Evolutionary conservation across 306 rosid genomes (phyloP), one percentile per base, ranked within the genome.

Genomic region (Prunus mume): DNA sequence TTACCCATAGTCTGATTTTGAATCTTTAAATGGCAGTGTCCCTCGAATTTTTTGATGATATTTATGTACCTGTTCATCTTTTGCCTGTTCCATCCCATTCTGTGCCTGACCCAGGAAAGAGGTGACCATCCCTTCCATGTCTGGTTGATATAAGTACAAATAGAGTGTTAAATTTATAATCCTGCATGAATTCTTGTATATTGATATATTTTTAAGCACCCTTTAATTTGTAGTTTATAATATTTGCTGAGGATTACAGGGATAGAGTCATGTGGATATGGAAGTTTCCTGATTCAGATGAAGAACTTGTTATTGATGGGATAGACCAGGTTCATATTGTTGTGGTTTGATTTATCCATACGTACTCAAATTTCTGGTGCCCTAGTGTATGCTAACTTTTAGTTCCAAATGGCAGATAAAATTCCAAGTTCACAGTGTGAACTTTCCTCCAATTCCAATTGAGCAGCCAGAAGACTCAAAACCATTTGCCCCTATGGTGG

Each of bases 11-110:
- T 41, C 41, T 87, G 75, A 79, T 71, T 52, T 60, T 83, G 77
- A 54, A 70, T 81, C 43, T 75, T 27, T 76, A 75, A 24, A 77
- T 82, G 84, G 75, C 96, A 93, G 96, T 93, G 70, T 85, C 93
- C 10, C 86, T 93, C 78, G 98, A 90, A 81, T 91, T 91, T 88
- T 93, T 93, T 65, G 92, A 91, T 38, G 98, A 93, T 74, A 86
- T 93, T 69, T 87, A 87, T 62, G 62, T 91, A 74, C 96, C 93
- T 32, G 66, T 9, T 55, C 83, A 87, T 76, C 85, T 86, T 62
- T n/a, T 93, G 50, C 93, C 94, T 45, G 13, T 5, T 73, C 93
- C 87, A 62, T 88, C 85, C 9, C 71, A 66, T 83, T 84, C 75
- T 77, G 78, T 10, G 78, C 85, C 84, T 28, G 85, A 86, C 70